Percentiles rank a stretch among this genome's conserved stretches.
Conservation (phyloP, 2,329 filamentous ascomycete species). For the Xylaria sp. region DNA sequence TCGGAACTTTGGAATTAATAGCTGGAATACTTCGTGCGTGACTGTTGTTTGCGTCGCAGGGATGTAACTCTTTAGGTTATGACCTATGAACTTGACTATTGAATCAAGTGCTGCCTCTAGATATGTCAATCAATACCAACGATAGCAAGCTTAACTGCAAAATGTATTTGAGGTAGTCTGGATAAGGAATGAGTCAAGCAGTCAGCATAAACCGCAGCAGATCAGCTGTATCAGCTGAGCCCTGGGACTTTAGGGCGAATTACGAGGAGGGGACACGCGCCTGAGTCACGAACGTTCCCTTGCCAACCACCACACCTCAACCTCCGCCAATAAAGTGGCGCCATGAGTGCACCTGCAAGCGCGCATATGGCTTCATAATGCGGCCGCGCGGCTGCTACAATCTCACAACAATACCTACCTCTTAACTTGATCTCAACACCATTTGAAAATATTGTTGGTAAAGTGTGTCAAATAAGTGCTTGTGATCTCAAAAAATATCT, state of each 20-base stretch:
- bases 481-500: not conserved
- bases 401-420: not conserved
- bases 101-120: not conserved
- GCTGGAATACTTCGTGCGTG: not conserved
- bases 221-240: conserved; percentile 25
- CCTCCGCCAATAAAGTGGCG: conserved; percentile 22
- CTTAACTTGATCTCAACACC: conserved; percentile 9
- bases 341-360: conserved; percentile 17
- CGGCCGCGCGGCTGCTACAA: conserved; percentile 16
- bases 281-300: conserved; percentile 40
- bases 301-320: conserved; percentile 36
- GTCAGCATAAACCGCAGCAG: conserved; percentile 17
- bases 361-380: conserved; percentile 29
- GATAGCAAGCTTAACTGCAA: not conserved
- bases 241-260: conserved; percentile 7
- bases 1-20: not conserved
- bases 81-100: not conserved
- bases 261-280: conserved; percentile 29
- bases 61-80: not conserved
- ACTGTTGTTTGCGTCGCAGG: not conserved
- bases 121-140: not conserved
- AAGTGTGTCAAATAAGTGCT: conserved; percentile 1
- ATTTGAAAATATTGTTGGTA: not conserved
- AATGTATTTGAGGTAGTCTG: not conserved
- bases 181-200: conserved; percentile 9